phyloP scores from a whole-genome alignment of 2,329 filamentous ascomycete species.

The Stagonosporopsis cucurbitacearum region DNA sequence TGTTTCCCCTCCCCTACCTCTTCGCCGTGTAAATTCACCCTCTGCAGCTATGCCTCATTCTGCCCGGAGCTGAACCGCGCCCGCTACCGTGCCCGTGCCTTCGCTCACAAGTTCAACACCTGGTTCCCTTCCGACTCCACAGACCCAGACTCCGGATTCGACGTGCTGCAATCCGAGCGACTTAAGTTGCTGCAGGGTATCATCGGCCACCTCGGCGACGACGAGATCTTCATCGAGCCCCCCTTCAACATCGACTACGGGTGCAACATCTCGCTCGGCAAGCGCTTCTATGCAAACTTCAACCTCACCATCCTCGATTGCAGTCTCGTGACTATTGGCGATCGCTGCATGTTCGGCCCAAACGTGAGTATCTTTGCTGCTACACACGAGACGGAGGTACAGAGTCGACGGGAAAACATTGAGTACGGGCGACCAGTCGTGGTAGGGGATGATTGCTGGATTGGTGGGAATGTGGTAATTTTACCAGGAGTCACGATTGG shows the following conservation, averaged over 20 bases:
- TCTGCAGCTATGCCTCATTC: constrained; percentile 58
- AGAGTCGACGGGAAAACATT: constrained; percentile 55
- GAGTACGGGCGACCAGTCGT: constrained; percentile 58
- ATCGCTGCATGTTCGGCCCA: constrained; percentile 60
- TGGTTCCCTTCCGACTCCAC: constrained; percentile 42
- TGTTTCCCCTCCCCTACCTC: constrained; percentile 40
- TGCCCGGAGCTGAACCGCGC: constrained; percentile 58
- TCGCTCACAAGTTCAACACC: constrained; percentile 66
- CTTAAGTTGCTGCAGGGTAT: constrained; percentile 34
- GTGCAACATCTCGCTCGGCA: constrained; percentile 67
- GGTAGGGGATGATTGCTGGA: constrained; percentile 55
- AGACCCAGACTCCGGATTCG: constrained; percentile 28
- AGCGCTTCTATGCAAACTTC: constrained; percentile 70
- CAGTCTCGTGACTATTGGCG: constrained; percentile 59
- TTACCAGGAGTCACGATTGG: constrained; percentile 81
- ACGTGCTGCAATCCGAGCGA: constrained; percentile 35
- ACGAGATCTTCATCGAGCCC: constrained; percentile 61
- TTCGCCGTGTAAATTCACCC: not conserved
- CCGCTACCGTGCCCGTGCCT: constrained; percentile 62
- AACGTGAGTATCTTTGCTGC: constrained; percentile 61
- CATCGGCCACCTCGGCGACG: constrained; percentile 43
- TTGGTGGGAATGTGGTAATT: constrained; percentile 61
- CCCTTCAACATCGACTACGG: constrained; percentile 70
- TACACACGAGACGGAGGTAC: constrained; percentile 60
- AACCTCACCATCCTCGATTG: constrained; percentile 61